A percentile compares a stretch with the other conserved stretches of the same genome.
These are phyloP conservation scores for Notholithocarpus densiflorus DNA, from an alignment of 306 rosid genomes.

Conservation along the genomic window DNA sequence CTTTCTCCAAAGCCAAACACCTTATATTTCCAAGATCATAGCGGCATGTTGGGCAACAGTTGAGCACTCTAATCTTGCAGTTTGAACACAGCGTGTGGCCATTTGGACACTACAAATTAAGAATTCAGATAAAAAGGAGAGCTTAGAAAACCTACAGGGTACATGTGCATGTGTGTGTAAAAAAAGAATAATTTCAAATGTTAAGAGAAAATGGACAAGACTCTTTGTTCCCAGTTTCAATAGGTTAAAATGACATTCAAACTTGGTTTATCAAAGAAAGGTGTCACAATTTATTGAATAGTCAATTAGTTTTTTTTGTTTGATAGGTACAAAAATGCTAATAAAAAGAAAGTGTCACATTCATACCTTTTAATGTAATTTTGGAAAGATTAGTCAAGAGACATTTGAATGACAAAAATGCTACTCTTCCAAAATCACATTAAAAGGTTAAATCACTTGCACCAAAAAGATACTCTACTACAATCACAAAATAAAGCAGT, in stretches of 20 bases:
- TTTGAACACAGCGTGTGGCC: constrained; percentile 91
- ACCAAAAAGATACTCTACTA: neutral
- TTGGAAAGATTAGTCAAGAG: neutral
- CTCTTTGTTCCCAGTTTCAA: neutral
- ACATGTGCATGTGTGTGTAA: neutral
- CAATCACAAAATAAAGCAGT: neutral
- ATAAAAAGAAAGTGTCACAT: too few relatives aligned
- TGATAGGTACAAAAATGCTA: too few relatives aligned
- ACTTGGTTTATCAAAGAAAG: constrained; percentile 2
- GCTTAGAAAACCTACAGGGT: constrained; percentile 11
- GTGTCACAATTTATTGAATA: neutral
- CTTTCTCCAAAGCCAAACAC: constrained; percentile 95
- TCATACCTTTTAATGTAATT: too few relatives aligned
- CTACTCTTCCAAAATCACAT: neutral
- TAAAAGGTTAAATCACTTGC: neutral
- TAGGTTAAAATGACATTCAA: neutral
- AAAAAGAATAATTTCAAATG: constrained; percentile 7
- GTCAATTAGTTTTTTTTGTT: neutral
- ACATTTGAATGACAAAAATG: neutral
- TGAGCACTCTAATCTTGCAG: constrained; percentile 78
- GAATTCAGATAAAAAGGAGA: constrained; percentile 14
- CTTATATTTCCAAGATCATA: constrained; percentile 77
- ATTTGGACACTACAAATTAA: constrained; percentile 77
- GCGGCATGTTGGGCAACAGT: constrained; percentile 83
- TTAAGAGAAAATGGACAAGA: neutral